Evolutionary conservation across 2,329 filamentous ascomycete genomes (phyloP).

Genomic region (Colletotrichum lini): DNA sequence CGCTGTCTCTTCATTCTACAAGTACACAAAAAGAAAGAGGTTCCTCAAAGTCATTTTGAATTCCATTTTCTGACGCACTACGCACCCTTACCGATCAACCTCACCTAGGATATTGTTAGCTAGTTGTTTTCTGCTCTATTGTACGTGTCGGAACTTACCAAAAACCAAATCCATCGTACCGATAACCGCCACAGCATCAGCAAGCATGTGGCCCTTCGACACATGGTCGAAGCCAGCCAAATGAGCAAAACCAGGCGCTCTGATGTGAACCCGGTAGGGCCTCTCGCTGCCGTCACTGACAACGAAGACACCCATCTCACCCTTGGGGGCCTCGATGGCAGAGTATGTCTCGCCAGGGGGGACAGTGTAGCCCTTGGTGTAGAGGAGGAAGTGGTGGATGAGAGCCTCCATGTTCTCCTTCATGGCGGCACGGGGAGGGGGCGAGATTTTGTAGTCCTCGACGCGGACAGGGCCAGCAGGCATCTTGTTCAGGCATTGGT

Average conservation of each 20-base stretch:
- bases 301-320: constrained; percentile 98
- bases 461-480: constrained; percentile 93
- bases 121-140: neutral
- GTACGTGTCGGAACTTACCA: constrained; percentile 67
- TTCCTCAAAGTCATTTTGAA: constrained; percentile 39
- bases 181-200: constrained; percentile 97
- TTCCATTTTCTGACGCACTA: constrained; percentile 25
- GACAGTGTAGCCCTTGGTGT: constrained; percentile 98
- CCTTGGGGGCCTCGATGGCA: constrained; percentile 99
- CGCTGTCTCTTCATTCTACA: constrained; percentile 46
- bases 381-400: constrained; percentile 98
- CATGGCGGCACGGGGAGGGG: constrained; percentile 96
- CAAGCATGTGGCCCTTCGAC: constrained; percentile 90
- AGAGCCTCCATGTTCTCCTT: constrained; percentile 99
- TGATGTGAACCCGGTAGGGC: constrained; percentile 97
- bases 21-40: constrained; percentile 46
- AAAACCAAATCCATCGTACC: constrained; percentile 92
- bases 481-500: constrained; percentile 99
- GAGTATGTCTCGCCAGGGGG: constrained; percentile 98
- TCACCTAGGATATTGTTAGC: constrained; percentile 65
- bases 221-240: constrained; percentile 95
- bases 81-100: constrained; percentile 68
- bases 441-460: constrained; percentile 98
- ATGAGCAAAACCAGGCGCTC: constrained; percentile 96
- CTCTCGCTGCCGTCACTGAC: constrained; percentile 97